Percentiles rank a stretch among this genome's conserved stretches.
These are phyloP conservation scores for Amanita rubescens DNA, from an alignment of 768 basidiomycete species.

Conservation along the genomic window DNA sequence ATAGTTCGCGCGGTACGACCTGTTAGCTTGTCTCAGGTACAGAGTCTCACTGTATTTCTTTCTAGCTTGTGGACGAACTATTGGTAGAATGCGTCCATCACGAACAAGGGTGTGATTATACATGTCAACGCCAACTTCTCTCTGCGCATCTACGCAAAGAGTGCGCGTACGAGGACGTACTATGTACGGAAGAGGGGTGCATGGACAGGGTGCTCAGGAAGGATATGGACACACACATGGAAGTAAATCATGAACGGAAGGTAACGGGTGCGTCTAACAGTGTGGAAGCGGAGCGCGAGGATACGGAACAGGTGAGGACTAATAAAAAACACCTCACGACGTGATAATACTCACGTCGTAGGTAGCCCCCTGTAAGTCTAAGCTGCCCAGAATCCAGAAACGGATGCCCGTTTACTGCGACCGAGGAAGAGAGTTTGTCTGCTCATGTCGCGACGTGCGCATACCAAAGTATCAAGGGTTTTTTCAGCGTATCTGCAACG, in stretches of 20 bases:
- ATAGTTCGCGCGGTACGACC: conserved; percentile 66
- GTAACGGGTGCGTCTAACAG: neutral
- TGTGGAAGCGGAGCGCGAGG: neutral
- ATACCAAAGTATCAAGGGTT: conserved; percentile 56
- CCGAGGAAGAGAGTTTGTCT: conserved; percentile 37
- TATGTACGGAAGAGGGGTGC: conserved; percentile 44
- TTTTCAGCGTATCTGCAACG: conserved; percentile 34
- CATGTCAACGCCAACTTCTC: conserved; percentile 63
- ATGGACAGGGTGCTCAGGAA: conserved; percentile 34
- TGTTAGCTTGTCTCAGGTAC: neutral
- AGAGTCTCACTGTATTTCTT: conserved; percentile 6
- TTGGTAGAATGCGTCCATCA: conserved; percentile 63
- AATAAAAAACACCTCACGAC: too few species aligned
- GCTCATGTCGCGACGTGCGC: conserved; percentile 30
- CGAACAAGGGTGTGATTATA: conserved; percentile 50
- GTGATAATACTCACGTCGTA: neutral
- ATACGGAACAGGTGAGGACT: neutral
- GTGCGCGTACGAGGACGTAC: conserved; percentile 50
- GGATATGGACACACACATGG: conserved; percentile 28
- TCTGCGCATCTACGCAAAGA: conserved; percentile 51
- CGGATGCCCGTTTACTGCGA: conserved; percentile 30
- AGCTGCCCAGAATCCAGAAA: conserved; percentile 1
- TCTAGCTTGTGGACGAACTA: conserved; percentile 78
- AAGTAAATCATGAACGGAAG: conserved; percentile 12
- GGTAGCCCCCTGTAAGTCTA: neutral